Evolutionary conservation across 768 basidiomycete species (phyloP), one percentile per base, ranked within the genome.

Genomic region (Psilocybe azurescens): DNA sequence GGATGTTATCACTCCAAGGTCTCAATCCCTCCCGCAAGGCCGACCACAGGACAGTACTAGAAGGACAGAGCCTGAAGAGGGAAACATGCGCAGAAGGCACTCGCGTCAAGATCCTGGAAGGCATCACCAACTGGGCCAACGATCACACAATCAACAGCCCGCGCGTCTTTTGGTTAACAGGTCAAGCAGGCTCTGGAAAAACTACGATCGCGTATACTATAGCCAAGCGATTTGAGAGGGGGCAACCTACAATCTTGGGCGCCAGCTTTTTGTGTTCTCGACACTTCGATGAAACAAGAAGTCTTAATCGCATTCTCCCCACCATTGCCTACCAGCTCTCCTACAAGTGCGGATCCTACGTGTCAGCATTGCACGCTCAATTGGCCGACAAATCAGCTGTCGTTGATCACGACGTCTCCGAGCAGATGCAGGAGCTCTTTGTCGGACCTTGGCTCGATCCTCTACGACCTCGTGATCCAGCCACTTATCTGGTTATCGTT

Each of bases 391-490:
- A 29, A 20, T 5, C 33, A 10, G 13, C 48, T n/a, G 18, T 49
- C 3, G 20, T 20, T n/a, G 10, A 18, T 20, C 18, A 49, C n/a
- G 29, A 13, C 3, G 48, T 49, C 18, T 29, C 18, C 8, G 13
- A 49, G 29, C 48, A 49, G 29, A 20, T 49, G 20, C 20, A 49
- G 48, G n/a, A 49, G 48, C 65, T 72, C 29, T 60, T 70, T 51
- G 59, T 68, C 18, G 58, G 55, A 14, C 69, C 71, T 41, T 72
- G 71, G 71, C 49, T 61, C 16, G 30, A 62, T 33, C 61, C 30
- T 47, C 13, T 48, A 32, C 3, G 30, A 16, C 36, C 36, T 2
- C 54, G 50, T 3, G 58, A 48, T 32, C 48, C 49, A 53, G 28
- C 59, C 53, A 33, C 55, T 13, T 68, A 65, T 41, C 65, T 72